These are phyloP conservation scores for Xylaria acuta DNA, from an alignment of 495 filamentous ascomycete species.

Conservation along the genomic window DNA sequence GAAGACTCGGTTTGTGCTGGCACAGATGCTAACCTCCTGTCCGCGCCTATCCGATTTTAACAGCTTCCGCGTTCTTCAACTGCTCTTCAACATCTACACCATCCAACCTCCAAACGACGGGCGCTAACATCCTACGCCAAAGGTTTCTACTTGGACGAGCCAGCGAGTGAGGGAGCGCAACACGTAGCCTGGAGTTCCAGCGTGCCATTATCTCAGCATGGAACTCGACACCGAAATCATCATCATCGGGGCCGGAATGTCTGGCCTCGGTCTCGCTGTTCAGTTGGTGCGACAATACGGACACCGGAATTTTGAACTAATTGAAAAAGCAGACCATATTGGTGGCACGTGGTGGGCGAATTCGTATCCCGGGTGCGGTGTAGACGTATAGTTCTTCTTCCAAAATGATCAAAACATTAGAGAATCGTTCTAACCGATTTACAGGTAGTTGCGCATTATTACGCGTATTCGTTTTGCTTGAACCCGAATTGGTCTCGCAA, in stretches of 20 bases:
- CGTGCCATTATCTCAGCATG: neutral
- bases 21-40: neutral
- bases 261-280: constrained; percentile 68
- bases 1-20: neutral
- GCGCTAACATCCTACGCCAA: neutral
- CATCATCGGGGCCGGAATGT: constrained; percentile 66
- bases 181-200: neutral
- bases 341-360: constrained; percentile 76
- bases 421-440: constrained; percentile 15
- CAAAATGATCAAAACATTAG: neutral
- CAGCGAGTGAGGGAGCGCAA: neutral
- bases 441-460: constrained; percentile 44
- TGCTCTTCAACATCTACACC: neutral
- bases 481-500: constrained; percentile 55
- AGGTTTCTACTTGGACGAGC: neutral
- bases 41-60: neutral
- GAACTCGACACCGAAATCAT: constrained; percentile 35
- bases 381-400: constrained; percentile 30
- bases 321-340: constrained; percentile 64
- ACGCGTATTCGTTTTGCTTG: constrained; percentile 57
- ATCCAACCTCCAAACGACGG: neutral
- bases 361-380: constrained; percentile 62
- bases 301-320: constrained; percentile 68
- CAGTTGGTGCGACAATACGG: constrained; percentile 58
- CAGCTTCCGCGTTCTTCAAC: neutral